Percentiles rank a stretch among this genome's conserved stretches.
Conservation (phyloP, 495 filamentous ascomycete genomes). For the Lasiosphaeria hispida region DNA sequence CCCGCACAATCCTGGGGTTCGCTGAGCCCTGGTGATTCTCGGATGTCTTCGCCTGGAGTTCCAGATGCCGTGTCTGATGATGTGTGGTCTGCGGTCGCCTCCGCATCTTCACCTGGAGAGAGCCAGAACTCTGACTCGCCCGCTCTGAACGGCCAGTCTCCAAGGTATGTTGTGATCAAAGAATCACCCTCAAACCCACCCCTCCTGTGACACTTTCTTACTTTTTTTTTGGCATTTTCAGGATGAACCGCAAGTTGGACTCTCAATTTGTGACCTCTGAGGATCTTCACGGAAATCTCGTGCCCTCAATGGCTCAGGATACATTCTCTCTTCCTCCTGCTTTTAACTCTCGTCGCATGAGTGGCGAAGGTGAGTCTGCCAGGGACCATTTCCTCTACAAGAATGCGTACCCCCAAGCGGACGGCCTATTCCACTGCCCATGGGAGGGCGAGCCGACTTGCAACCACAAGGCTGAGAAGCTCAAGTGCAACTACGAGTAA, state of each 20-base stretch:
- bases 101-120: slow-evolving; percentile 40
- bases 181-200: neutral
- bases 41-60: slow-evolving; percentile 47
- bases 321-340: slow-evolving; percentile 44
- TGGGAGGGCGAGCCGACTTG: slow-evolving; percentile 72
- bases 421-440: slow-evolving; percentile 89
- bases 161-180: slow-evolving; percentile 44
- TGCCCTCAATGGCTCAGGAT: slow-evolving; percentile 39
- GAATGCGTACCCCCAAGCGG: slow-evolving; percentile 58
- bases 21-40: slow-evolving; percentile 47
- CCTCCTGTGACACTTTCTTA: slow-evolving; percentile 23
- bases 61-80: slow-evolving; percentile 45
- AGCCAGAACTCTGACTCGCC: slow-evolving; percentile 48
- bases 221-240: slow-evolving; percentile 17
- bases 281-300: slow-evolving; percentile 40
- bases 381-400: slow-evolving; percentile 78
- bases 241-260: slow-evolving; percentile 31
- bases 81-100: slow-evolving; percentile 42
- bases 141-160: slow-evolving; percentile 44
- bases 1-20: slow-evolving; percentile 48
- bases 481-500: slow-evolving; percentile 98
- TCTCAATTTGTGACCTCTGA: slow-evolving; percentile 40
- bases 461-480: slow-evolving; percentile 80
- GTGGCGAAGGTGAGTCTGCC: slow-evolving; percentile 59
- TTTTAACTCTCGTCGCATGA: slow-evolving; percentile 43